Evolutionary conservation across 495 filamentous ascomycete genomes (phyloP), one percentile per base, ranked within the genome.

Genomic region (Aspergillus conjunctus): DNA sequence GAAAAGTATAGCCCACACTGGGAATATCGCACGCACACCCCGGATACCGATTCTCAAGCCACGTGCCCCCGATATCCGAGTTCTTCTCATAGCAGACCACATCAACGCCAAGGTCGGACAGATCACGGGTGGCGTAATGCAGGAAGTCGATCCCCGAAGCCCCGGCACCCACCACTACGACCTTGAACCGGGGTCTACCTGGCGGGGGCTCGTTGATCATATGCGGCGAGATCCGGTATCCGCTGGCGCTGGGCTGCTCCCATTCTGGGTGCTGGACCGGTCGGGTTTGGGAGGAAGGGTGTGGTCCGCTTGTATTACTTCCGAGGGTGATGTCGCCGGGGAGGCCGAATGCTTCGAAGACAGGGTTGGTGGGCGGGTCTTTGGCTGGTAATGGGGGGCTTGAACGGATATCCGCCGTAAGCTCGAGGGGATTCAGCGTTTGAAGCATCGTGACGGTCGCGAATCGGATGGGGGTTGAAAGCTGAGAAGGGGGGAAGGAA

Each of bases 251-350:
- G 5, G 50, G 20, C 12, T 32, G 12, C 7, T 12, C 22, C 51
- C 51, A 53, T 34, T 53, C 51, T n/a, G 51, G 26, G 26, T 53
- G 26, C 6, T 53, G 51, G 14, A 53, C 20, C 4, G 51, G 51
- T 33, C 26, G 22, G 22, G 22, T 7, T 11, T n/a, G 6, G 17
- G 51, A 53, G 22, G 51, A 32, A 17, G 51, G 51, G 22, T 53
- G 51, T 33, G 51, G 51, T 9, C 51, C 51, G 22, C 15, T 15
- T 4, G 22, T 53, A 14, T 53, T 53, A 8, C 51, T 53, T 9
- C 51, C 51, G 14, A 53, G 30, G 12, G 51, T 53, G 22, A 20
- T 48, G 20, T 18, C 17, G 20, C 44, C 44, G 17, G 44, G 44
- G 17, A 21, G 17, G 20, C 44, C 44, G 44, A 48, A 48, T 14